Evolutionary conservation across 495 filamentous ascomycete genomes (phyloP).

Genomic region (Xylaria nigripes): DNA sequence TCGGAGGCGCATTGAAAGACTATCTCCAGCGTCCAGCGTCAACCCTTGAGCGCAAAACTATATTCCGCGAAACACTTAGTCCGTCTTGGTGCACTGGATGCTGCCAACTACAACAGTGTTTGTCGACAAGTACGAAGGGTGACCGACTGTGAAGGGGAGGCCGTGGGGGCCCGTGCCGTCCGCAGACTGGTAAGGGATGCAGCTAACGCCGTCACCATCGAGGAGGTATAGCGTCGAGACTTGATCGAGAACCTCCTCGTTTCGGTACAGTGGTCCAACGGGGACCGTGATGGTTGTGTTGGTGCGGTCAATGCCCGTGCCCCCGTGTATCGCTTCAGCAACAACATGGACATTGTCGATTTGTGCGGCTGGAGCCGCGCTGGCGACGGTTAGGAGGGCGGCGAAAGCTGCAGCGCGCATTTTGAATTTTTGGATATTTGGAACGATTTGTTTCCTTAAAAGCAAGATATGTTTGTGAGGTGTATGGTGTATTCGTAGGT

Average conservation of each 20-base stretch:
- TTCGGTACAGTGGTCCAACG: not conserved
- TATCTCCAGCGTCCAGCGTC: too few species aligned
- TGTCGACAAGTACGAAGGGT: not conserved
- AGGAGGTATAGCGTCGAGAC: conserved; percentile 2
- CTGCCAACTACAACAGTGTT: not conserved
- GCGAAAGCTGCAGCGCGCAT: not conserved
- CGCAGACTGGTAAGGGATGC: not conserved
- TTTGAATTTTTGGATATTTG: not conserved
- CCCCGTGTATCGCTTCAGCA: not conserved
- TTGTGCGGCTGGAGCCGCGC: not conserved
- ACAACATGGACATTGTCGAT: not conserved
- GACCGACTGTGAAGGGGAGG: not conserved
- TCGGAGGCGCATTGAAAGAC: too few species aligned
- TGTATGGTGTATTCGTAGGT: too few species aligned
- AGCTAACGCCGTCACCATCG: not conserved
- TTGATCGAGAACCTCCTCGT: not conserved
- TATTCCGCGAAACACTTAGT: too few species aligned
- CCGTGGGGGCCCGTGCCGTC: not conserved
- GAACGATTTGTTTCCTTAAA: too few species aligned
- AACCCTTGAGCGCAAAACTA: too few species aligned
- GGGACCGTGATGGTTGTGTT: not conserved
- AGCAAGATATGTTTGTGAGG: too few species aligned
- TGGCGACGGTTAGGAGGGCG: not conserved
- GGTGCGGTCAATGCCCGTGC: not conserved
- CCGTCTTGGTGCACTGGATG: not conserved